phyloP scores from a whole-genome alignment of 164 flowering plant species.

The Nymphaea thermarum region DNA sequence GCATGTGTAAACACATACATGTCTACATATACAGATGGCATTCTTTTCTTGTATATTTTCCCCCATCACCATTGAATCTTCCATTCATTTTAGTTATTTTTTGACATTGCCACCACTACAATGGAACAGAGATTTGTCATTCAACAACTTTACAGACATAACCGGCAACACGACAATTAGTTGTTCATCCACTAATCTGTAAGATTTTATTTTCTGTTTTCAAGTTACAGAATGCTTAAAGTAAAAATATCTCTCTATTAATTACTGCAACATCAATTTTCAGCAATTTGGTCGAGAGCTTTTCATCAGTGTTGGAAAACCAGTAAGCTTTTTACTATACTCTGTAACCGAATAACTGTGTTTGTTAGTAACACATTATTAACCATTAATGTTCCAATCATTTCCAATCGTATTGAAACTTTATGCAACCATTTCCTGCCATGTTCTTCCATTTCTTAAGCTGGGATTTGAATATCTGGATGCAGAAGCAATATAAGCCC shows the following conservation, averaged over 20 bases:
- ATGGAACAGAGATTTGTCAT: conserved; percentile 50
- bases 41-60: too few species aligned
- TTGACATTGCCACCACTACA: too few species aligned
- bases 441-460: neutral
- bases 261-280: neutral
- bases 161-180: conserved; percentile 20
- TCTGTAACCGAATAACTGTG: neutral
- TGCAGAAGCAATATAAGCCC: neutral
- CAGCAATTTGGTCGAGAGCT: neutral
- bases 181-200: conserved; percentile 65
- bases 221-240: neutral
- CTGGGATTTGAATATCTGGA: neutral
- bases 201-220: conserved; percentile 12
- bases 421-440: neutral
- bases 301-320: neutral
- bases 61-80: too few species aligned
- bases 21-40: too few species aligned
- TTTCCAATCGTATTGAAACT: conserved; percentile 16
- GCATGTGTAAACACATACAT: too few species aligned
- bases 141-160: conserved; percentile 62
- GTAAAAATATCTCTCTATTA: neutral
- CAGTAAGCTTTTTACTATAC: neutral
- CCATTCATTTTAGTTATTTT: too few species aligned
- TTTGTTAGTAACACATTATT: neutral
- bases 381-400: neutral